A percentile compares a stretch with the other conserved stretches of the same genome.
phyloP scores from a whole-genome alignment of 169 alveolate genomes.

The Plasmodium yoelii region DNA sequence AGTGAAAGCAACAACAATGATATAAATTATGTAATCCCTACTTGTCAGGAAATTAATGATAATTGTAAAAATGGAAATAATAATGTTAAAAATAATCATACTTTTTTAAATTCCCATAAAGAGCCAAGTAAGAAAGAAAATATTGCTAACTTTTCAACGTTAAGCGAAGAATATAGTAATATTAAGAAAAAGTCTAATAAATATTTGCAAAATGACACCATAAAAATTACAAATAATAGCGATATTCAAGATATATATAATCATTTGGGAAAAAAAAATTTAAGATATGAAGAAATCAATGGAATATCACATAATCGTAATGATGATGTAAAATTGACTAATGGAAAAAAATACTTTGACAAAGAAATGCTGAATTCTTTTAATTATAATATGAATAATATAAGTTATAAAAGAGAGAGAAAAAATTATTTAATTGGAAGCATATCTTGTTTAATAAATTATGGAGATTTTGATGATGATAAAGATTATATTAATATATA shows the following conservation, averaged over 20 bases:
- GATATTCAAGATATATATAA: conserved; percentile 46
- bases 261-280: conserved; percentile 21
- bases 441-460: conserved; percentile 55
- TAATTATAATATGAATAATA: conserved; percentile 19
- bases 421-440: conserved; percentile 64
- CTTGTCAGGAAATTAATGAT: too few relatives aligned
- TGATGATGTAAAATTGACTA: neutral
- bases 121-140: too few relatives aligned
- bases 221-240: conserved; percentile 5
- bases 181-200: too few relatives aligned
- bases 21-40: too few relatives aligned
- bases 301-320: conserved; percentile 4
- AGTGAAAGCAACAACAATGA: too few relatives aligned
- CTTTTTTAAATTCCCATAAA: too few relatives aligned
- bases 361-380: conserved; percentile 41
- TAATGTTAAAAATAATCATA: too few relatives aligned
- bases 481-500: conserved; percentile 68
- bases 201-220: too few relatives aligned
- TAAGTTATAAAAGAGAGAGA: conserved; percentile 1
- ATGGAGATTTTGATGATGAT: conserved; percentile 38
- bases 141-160: too few relatives aligned
- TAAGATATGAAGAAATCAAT: conserved; percentile 24
- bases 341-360: conserved; percentile 17
- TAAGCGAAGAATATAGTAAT: too few relatives aligned
- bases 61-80: too few relatives aligned